These are phyloP conservation scores for Pseudopithomyces maydicus DNA, from an alignment of 2,329 filamentous ascomycete species.

Conservation along the genomic window DNA sequence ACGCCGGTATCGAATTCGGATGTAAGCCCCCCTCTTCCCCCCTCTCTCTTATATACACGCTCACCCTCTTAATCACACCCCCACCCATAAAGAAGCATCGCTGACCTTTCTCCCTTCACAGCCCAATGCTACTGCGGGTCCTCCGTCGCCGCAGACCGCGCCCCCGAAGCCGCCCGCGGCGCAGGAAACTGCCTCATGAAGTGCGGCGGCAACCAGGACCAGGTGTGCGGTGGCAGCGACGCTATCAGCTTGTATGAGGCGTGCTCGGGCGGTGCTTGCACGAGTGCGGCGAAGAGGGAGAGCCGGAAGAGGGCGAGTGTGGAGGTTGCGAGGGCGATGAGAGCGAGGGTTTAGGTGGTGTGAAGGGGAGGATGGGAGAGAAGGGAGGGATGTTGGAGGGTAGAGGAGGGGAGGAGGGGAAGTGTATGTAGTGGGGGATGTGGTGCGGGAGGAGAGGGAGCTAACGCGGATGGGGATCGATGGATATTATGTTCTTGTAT, in stretches of 20 bases:
- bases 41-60: not conserved
- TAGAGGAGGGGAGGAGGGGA: no score
- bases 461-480: no score
- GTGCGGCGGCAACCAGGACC: constrained; percentile 55
- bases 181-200: constrained; percentile 57
- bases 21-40: not conserved
- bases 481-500: no score
- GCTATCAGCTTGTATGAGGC: constrained; percentile 23
- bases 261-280: constrained; percentile 16
- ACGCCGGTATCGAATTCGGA: constrained; percentile 62
- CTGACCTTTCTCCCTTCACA: constrained; percentile 23
- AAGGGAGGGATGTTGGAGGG: no score
- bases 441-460: no score
- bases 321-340: constrained; percentile 5
- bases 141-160: constrained; percentile 9
- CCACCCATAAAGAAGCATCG: no score
- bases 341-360: not conserved
- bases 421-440: no score
- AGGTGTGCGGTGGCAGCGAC: constrained; percentile 22
- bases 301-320: constrained; percentile 14
- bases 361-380: not conserved
- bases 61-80: no score
- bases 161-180: constrained; percentile 19
- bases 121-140: constrained; percentile 62
- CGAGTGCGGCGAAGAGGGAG: constrained; percentile 23